A percentile compares a stretch with the other conserved stretches of the same genome.
These are phyloP conservation scores for Mucor plumbeus DNA, from an alignment of 371 early-diverging fungal species.

Conservation along the genomic window DNA sequence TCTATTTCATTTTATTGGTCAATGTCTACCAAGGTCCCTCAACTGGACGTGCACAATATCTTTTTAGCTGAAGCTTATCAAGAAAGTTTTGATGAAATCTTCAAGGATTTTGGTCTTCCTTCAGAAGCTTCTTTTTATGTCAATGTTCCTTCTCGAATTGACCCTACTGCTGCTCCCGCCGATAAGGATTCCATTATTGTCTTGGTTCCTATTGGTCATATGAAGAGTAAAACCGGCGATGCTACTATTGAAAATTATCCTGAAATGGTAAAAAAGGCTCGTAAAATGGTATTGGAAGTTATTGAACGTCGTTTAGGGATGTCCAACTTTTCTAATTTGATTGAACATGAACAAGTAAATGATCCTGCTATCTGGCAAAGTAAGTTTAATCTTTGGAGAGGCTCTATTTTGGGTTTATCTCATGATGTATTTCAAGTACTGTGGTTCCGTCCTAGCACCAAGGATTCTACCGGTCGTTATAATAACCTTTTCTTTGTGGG, in stretches of 20 bases:
- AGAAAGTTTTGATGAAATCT: conserved; percentile 66
- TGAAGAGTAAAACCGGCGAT: conserved; percentile 29
- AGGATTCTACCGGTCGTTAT: conserved; percentile 54
- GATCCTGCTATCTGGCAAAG: conserved; percentile 62
- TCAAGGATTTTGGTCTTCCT: conserved; percentile 52
- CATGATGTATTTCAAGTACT: conserved; percentile 65
- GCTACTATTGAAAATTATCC: conserved; percentile 33
- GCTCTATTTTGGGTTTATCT: conserved; percentile 64
- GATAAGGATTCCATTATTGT: conserved; percentile 61
- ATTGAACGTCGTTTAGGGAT: conserved; percentile 47
- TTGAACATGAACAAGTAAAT: conserved; percentile 63
- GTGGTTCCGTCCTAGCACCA: conserved; percentile 64
- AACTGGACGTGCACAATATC: conserved; percentile 66
- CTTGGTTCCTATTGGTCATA: conserved; percentile 64
- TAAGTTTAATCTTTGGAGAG: conserved; percentile 67
- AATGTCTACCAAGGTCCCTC: conserved; percentile 47
- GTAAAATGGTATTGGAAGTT: conserved; percentile 51
- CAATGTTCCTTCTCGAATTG: conserved; percentile 66
- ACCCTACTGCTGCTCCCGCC: conserved; percentile 59
- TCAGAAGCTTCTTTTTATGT: conserved; percentile 65
- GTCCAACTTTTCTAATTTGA: conserved; percentile 44
- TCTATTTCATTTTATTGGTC: conserved; percentile 72
- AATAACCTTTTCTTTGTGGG: conserved; percentile 72
- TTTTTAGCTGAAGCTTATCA: conserved; percentile 66
- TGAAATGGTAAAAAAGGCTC: conserved; percentile 47